phyloP scores from a whole-genome alignment of 495 filamentous ascomycete species.

The Trichoderma reesei region DNA sequence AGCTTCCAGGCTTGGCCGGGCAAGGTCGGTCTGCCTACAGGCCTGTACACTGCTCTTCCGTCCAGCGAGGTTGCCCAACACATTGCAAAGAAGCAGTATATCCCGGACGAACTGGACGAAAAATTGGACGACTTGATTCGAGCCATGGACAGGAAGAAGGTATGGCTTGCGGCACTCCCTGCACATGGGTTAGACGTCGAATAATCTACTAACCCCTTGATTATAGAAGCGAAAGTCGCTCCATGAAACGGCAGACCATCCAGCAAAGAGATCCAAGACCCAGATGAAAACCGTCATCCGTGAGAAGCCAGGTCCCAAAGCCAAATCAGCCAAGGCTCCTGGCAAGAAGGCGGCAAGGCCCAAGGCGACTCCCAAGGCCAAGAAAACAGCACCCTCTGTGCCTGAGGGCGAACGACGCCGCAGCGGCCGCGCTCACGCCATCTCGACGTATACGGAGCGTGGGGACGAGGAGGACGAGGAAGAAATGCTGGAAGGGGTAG shows the following conservation, averaged over 20 bases:
- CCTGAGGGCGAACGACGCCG: slow-evolving; percentile 35
- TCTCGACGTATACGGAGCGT: slow-evolving; percentile 38
- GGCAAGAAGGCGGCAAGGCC: slow-evolving; percentile 21
- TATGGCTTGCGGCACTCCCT: slow-evolving; percentile 17
- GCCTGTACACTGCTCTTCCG: slow-evolving; percentile 63
- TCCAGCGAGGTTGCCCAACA: slow-evolving; percentile 71
- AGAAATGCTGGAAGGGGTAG: slow-evolving; percentile 47
- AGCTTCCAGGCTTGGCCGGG: slow-evolving; percentile 70
- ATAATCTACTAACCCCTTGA: slow-evolving; percentile 9
- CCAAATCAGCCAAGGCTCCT: slow-evolving; percentile 10
- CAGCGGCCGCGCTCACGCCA: slow-evolving; percentile 38
- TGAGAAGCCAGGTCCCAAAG: slow-evolving; percentile 24
- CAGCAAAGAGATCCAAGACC: slow-evolving; percentile 23
- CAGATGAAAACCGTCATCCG: slow-evolving; percentile 20
- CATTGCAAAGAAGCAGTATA: slow-evolving; percentile 72
- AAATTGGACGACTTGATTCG: slow-evolving; percentile 55
- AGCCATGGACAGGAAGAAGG: slow-evolving; percentile 45
- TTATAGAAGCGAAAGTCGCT: slow-evolving; percentile 38
- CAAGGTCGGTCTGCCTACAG: slow-evolving; percentile 69
- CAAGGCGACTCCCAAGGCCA: slow-evolving; percentile 23
- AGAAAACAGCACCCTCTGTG: slow-evolving; percentile 21
- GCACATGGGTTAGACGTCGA: background rate
- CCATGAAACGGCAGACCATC: slow-evolving; percentile 30
- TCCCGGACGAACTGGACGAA: slow-evolving; percentile 76
- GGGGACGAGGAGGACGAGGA: slow-evolving; percentile 45